Percentiles rank a stretch among this genome's conserved stretches.
Evolutionary conservation across 139 green algal genomes (phyloP).

Genomic region (Chlorella vulgaris): DNA sequence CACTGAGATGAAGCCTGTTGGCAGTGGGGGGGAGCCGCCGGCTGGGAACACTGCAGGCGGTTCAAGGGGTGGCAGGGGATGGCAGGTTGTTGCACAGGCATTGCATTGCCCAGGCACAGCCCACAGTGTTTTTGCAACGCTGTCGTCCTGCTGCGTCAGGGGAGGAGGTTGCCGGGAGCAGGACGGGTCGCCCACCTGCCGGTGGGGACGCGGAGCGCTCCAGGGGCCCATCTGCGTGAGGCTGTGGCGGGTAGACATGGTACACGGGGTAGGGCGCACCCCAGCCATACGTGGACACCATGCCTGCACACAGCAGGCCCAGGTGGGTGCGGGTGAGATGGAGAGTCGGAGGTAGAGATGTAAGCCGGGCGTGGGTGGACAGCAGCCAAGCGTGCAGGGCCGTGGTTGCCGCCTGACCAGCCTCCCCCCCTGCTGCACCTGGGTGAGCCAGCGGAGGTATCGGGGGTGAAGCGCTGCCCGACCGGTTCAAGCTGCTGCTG

Average conservation of each 20-base stretch:
- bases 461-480: not conserved
- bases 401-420: no score
- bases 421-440: not conserved
- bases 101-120: no score
- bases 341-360: not conserved
- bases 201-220: conserved; percentile 26
- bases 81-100: no score
- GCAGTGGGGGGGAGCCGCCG: conserved; percentile 43
- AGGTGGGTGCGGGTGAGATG: not conserved
- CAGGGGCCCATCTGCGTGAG: not conserved
- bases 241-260: not conserved
- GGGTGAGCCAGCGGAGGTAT: conserved; percentile 1
- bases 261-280: not conserved
- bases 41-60: conserved; percentile 37
- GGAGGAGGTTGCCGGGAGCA: no score
- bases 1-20: conserved; percentile 44
- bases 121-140: no score
- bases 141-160: no score
- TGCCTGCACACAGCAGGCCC: conserved; percentile 11
- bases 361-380: not conserved
- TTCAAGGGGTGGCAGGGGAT: not conserved
- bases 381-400: no score
- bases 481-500: conserved; percentile 18
- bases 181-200: conserved; percentile 19
- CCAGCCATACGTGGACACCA: conserved; percentile 25